Base-by-base conservation (phyloP, 176 grass and related monocot genomes). In the Bothriochloa decipiens region DNA sequence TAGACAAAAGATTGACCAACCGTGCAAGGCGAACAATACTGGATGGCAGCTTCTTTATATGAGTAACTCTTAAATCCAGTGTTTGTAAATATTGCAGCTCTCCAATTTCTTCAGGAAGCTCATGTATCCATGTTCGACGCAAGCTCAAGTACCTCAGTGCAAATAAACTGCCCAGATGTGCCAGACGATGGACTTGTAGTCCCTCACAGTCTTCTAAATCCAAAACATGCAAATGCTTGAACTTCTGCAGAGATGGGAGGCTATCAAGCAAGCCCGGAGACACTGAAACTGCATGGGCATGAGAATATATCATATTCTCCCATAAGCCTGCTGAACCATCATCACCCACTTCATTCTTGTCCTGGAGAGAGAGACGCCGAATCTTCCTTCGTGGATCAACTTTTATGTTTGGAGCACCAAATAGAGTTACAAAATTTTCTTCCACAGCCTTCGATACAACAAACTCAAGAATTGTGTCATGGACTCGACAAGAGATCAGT, bases 61-160 rank as follows among this genome's bases (percentile, higher is more conserved):
- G 20, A 27, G 60, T 62, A 63, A 27, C 4, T 27, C 60, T 63
- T 63, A 63, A n/a, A 63, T 63, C 60, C 23, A 63, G 60, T 63
- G 60, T 63, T 63, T 63, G 60, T 63, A 63, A 63, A 63, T 63
- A 27, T 11, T 63, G 23, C 11, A 63, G 23, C 11, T 27, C 60
- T 63, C 60, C 60, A 63, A 27, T 63, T 63, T 63, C 60, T 63
- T 63, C 60, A 63, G 60, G 60, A 26, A 63, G 60, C 60, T 63
- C 60, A 12, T 63, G 4, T 63, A 63, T 63, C 60, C 60, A 25
- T 26, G 60, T 63, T n/a, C 11, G n/a, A 6, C 1, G 11, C 1
- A 63, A 63, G 11, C 60, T 26, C 60, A 63, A 63, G 60, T 63
- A 63, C 60, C 23, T 63, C 60, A 63, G n/a, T 27, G 60, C 60